Conservation (phyloP, 768 basidiomycete species). For the Gautieria morchelliformis region DNA sequence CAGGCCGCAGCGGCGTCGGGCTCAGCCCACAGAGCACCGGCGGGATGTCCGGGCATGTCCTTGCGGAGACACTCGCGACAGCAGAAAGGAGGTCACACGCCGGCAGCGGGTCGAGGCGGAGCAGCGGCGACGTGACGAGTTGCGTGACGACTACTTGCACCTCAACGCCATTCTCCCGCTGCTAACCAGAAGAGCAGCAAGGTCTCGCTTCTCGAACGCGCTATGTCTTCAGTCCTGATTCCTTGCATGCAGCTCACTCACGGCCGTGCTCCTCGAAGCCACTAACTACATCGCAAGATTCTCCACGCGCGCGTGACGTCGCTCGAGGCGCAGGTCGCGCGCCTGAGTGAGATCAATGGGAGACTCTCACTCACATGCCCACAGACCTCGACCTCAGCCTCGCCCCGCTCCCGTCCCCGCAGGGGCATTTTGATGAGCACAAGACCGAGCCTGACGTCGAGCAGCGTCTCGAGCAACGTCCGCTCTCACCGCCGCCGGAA, state of each 20-base stretch:
- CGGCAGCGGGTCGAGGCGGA: conserved; percentile 85
- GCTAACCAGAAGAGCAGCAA: conserved; percentile 91
- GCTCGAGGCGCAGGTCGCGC: conserved; percentile 58
- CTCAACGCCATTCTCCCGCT: conserved; percentile 81
- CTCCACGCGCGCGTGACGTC: conserved; percentile 57
- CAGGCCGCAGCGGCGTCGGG: conserved; percentile 33
- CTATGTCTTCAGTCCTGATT: conserved; percentile 26
- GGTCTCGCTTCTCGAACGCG: conserved; percentile 80
- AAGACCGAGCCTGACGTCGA: background rate
- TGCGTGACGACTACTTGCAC: conserved; percentile 82
- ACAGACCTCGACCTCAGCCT: background rate
- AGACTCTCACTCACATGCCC: conserved; percentile 62
- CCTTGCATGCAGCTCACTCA: conserved; percentile 6
- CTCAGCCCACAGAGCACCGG: conserved; percentile 21
- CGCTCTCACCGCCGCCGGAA: conserved; percentile 9
- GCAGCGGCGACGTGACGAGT: conserved; percentile 79
- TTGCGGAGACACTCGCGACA: conserved; percentile 66
- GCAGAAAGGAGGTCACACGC: conserved; percentile 76
- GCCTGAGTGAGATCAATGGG: conserved; percentile 71
- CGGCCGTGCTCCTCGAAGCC: conserved; percentile 30
- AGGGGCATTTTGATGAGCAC: conserved; percentile 1
- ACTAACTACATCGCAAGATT: conserved; percentile 70
- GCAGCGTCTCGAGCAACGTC: conserved; percentile 1
- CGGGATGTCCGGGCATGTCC: conserved; percentile 15
- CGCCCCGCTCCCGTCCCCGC: background rate